A percentile compares a stretch with the other conserved stretches of the same genome.
These are phyloP conservation scores for Obba rivulosa DNA, from an alignment of 768 basidiomycete genomes.

Conservation along the genomic window DNA sequence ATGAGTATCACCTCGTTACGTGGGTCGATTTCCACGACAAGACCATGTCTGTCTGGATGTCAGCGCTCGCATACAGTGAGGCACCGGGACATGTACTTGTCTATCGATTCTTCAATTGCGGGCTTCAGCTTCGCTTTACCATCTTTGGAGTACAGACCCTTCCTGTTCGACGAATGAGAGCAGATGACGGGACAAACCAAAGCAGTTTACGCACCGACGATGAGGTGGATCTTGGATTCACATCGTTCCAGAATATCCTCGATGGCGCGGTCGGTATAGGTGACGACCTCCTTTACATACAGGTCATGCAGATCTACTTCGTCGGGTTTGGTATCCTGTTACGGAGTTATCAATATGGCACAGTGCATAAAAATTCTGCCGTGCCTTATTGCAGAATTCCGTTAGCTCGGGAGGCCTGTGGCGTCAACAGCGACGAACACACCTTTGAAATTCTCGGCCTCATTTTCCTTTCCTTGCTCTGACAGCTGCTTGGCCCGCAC, in stretches of 20 bases:
- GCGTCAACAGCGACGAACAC: background rate
- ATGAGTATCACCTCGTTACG: constrained; percentile 81
- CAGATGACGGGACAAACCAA: too few relatives aligned
- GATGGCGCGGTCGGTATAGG: constrained; percentile 65
- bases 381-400: background rate
- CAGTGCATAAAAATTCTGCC: background rate
- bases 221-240: constrained; percentile 63
- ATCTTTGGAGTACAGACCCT: constrained; percentile 78
- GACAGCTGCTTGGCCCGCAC: constrained; percentile 79
- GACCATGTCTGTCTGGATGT: constrained; percentile 49
- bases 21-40: constrained; percentile 73
- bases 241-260: constrained; percentile 59
- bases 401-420: background rate
- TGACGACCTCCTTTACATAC: constrained; percentile 89
- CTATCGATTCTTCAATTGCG: constrained; percentile 83
- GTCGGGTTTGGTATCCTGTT: constrained; percentile 58
- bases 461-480: constrained; percentile 74
- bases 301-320: constrained; percentile 90
- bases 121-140: constrained; percentile 86
- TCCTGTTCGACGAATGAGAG: constrained; percentile 35
- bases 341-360: background rate
- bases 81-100: constrained; percentile 46
- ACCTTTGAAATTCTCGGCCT: constrained; percentile 40
- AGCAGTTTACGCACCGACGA: constrained; percentile 71
- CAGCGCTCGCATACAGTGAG: background rate